Evolutionary conservation across 495 filamentous ascomycete species (phyloP).

Genomic region (Xylaria cubensis): DNA sequence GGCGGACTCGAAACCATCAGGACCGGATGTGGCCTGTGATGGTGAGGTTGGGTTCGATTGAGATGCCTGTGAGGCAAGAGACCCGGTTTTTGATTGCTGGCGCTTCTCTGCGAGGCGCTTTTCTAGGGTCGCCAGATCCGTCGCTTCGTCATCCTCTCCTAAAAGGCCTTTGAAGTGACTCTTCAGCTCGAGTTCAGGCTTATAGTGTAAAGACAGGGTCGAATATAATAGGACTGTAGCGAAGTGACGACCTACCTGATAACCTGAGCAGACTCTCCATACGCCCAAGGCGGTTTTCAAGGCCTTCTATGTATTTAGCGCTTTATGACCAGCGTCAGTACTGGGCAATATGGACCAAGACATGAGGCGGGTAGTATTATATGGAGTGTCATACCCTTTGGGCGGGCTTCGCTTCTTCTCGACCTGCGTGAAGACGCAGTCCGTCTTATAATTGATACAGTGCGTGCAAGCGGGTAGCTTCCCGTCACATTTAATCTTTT

Average conservation of each 20-base stretch:
- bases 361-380: neutral
- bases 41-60: conserved; percentile 55
- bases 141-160: conserved; percentile 84
- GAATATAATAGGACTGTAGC: neutral
- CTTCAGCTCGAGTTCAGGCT: neutral
- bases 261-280: conserved; percentile 92
- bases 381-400: conserved; percentile 73
- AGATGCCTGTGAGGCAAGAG: conserved; percentile 47
- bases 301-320: conserved; percentile 97
- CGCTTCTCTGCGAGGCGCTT: conserved; percentile 76
- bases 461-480: conserved; percentile 95
- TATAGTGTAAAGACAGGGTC: neutral
- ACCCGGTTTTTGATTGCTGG: conserved; percentile 51
- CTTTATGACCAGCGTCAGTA: conserved; percentile 44
- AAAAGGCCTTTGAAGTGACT: conserved; percentile 61
- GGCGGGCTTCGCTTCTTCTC: conserved; percentile 99
- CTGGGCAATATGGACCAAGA: conserved; percentile 2
- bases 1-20: conserved; percentile 60
- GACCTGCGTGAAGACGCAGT: conserved; percentile 96
- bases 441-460: conserved; percentile 97
- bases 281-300: conserved; percentile 91
- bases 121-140: conserved; percentile 87
- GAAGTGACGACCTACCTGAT: conserved; percentile 61
- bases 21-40: conserved; percentile 50
- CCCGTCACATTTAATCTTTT: conserved; percentile 99